Evolutionary conservation across 169 alveolate species (phyloP), one percentile per base, ranked within the genome.

Genomic region (Cryptosporidium ubiquitum): DNA sequence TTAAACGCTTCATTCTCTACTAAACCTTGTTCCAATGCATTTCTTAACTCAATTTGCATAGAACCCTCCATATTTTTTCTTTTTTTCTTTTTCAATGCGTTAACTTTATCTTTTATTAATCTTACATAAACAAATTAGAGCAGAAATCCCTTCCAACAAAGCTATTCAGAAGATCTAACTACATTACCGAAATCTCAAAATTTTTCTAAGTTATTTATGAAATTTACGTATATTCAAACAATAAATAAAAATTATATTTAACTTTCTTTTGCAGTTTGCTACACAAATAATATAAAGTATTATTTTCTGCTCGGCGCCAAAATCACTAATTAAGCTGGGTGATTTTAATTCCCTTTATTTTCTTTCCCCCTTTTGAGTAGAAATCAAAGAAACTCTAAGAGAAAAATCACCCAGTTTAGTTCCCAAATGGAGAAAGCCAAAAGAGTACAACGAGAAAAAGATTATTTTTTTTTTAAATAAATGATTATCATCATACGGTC

Each of bases 21-120:
- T 29, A 75, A 16, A 18, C 86, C 86, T 0, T 26, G 73, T 39
- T 55, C 86, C 12, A 75, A 18, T 2, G 86, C 86, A 60, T 75
- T 75, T 40, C 37, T 75, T 14, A 75, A 39, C n/a, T 75, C 86
- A 26, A 12, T 35, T 26, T 42, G 70, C 86, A 75, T 75, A 18
- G 73, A 75, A 14, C 73, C 40, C 9, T 58, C 64, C 51, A 35
- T 69, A 20, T 14, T 47, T 14, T 47, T 12, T 12, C 16, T 5
- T 4, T 7, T 16, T 47, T 5, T 5, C 16, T 14, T 16, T 3
- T 14, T 47, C 7, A 47, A 47, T 0, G 23, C 12, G 55, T 47
- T 47, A 2, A 47, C 20, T 1, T 14, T 14, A 5, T 3, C 51
- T 20, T 47, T 14, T n/a, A 0, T 47, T 5, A 47, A 47, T 14